Conservation (phyloP, 352 stramenopile genomes). For the Globisporangium spinosum region DNA sequence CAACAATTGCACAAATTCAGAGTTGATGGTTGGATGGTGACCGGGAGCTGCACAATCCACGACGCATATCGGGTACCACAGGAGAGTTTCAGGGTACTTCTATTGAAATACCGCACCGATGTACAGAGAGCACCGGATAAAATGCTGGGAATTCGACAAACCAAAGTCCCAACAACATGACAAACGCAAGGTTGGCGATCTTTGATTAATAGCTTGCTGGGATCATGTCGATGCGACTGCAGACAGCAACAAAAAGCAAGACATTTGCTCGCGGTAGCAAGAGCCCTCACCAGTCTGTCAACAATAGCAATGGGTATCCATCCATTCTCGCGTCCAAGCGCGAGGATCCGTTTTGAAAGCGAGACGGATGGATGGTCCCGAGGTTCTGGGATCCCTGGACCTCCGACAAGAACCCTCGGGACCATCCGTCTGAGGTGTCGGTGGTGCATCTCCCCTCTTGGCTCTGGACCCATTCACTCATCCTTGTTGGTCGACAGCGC, state of each 20-base stretch:
- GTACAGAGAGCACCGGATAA: not conserved
- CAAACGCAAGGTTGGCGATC: not conserved
- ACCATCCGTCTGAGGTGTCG: not conserved
- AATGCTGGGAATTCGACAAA: not conserved
- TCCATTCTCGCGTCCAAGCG: not conserved
- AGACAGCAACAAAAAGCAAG: not conserved
- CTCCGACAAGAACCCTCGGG: too few species aligned
- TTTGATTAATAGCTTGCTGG: not conserved
- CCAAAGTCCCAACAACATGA: not conserved
- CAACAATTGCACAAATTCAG: not conserved
- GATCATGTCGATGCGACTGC: not conserved
- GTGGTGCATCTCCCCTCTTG: not conserved
- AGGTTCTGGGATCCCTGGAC: too few species aligned
- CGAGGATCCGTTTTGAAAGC: not conserved
- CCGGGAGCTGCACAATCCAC: not conserved
- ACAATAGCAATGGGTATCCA: not conserved
- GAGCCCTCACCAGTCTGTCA: not conserved
- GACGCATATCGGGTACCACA: not conserved
- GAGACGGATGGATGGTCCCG: too few species aligned
- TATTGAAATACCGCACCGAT: not conserved
- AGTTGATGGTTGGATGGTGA: not conserved
- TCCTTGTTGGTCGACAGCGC: too few species aligned
- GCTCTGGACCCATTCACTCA: not conserved
- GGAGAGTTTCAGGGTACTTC: not conserved
- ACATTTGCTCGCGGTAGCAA: not conserved